A percentile compares a stretch with the other conserved stretches of the same genome.
phyloP scores from a whole-genome alignment of 768 basidiomycete genomes.

The Daedalea quercina region DNA sequence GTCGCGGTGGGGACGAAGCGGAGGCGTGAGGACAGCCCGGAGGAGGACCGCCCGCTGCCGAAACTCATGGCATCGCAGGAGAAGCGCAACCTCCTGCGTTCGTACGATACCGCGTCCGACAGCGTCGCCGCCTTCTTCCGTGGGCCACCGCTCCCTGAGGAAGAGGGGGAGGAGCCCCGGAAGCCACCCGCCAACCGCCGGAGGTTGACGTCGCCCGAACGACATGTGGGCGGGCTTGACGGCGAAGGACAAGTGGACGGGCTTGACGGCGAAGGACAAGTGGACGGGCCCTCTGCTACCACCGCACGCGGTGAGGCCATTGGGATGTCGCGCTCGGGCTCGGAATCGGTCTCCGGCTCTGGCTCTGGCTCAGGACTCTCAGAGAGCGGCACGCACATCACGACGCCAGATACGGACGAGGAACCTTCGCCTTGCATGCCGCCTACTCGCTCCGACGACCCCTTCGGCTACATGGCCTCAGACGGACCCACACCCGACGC shows the following conservation, averaged over 20 bases:
- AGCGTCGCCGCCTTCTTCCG: conserved; percentile 45
- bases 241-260: too few relatives aligned
- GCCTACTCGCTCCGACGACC: conserved; percentile 32
- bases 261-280: neutral
- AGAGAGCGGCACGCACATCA: neutral
- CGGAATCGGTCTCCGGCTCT: neutral
- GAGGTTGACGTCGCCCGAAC: conserved; percentile 12
- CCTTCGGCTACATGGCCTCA: conserved; percentile 48
- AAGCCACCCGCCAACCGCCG: conserved; percentile 20
- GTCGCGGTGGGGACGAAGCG: conserved; percentile 29
- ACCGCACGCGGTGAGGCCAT: neutral
- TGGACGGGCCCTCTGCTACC: too few relatives aligned
- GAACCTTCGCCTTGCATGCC: neutral
- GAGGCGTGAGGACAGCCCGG: conserved; percentile 40
- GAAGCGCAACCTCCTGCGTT: conserved; percentile 2
- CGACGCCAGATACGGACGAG: neutral
- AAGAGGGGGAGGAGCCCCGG: conserved; percentile 21
- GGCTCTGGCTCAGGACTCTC: neutral
- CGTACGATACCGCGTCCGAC: conserved; percentile 49
- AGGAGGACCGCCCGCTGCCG: neutral
- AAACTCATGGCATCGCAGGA: neutral
- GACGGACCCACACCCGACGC: neutral
- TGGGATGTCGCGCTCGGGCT: neutral
- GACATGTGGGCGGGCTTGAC: neutral
- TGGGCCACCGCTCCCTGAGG: conserved; percentile 26